A percentile compares a stretch with the other conserved stretches of the same genome.
phyloP scores from a whole-genome alignment of 495 filamentous ascomycete species.

The Arthonia radiata region DNA sequence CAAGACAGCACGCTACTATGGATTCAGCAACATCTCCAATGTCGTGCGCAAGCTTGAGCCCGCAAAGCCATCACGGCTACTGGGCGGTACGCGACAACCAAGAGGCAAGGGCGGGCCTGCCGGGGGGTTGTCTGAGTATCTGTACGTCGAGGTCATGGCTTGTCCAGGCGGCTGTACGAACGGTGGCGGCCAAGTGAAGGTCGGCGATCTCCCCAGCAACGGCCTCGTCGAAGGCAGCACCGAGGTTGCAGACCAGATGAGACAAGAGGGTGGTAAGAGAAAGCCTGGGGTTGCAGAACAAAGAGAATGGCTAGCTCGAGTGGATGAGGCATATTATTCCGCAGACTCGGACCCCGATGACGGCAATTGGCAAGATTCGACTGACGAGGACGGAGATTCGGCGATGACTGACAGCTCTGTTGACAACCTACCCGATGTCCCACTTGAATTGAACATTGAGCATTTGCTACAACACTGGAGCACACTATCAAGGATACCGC shows the following conservation, averaged over 20 bases:
- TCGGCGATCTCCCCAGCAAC: slow-evolving; percentile 34
- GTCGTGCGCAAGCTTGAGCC: slow-evolving; percentile 77
- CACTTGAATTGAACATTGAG: no score
- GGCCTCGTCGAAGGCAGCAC: slow-evolving; percentile 11
- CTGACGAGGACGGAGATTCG: no score
- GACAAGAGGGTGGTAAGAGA: no score
- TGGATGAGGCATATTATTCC: slow-evolving; percentile 91
- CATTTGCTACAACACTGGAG: no score
- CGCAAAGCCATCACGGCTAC: slow-evolving; percentile 40
- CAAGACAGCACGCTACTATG: slow-evolving; percentile 76
- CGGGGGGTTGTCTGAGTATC: slow-evolving; percentile 29
- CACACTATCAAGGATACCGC: slow-evolving; percentile 38
- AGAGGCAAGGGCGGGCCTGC: slow-evolving; percentile 10
- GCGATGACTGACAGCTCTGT: no score
- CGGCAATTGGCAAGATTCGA: slow-evolving; percentile 12
- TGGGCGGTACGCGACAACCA: slow-evolving; percentile 10
- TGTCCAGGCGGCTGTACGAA: slow-evolving; percentile 96
- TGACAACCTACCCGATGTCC: no score
- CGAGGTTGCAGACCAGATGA: slow-evolving; percentile 11
- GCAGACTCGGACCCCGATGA: slow-evolving; percentile 27
- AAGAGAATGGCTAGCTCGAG: slow-evolving; percentile 59
- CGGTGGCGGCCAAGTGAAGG: slow-evolving; percentile 83
- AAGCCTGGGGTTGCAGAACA: slow-evolving; percentile 47
- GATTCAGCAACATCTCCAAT: slow-evolving; percentile 95
- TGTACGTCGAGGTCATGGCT: slow-evolving; percentile 95